Conservation (phyloP, 164 flowering plant species). For the Tinospora cordifolia region DNA sequence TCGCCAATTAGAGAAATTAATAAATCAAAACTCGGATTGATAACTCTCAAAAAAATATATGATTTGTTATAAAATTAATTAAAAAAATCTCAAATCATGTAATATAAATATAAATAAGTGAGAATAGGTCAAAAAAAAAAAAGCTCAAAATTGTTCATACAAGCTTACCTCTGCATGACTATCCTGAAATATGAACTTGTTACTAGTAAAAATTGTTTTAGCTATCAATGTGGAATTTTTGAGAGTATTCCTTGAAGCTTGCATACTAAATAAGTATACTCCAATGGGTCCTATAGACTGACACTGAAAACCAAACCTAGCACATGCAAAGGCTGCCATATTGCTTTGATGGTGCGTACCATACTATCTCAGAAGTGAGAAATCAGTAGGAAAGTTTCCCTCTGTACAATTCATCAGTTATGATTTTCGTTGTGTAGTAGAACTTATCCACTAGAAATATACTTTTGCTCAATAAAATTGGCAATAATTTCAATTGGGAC, state of each 20-base stretch:
- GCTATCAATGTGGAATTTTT: not conserved
- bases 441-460: not conserved
- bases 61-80: no score
- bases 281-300: not conserved
- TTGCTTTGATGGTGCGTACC: not conserved
- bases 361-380: not conserved
- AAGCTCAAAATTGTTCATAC: no score
- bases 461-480: not conserved
- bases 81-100: no score
- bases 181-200: no score
- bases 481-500: not conserved
- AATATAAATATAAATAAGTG: no score
- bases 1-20: no score
- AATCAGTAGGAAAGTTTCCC: not conserved
- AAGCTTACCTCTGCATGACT: no score
- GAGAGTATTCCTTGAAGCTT: not conserved
- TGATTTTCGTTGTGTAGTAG: not conserved
- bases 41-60: no score
- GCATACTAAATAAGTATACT: not conserved
- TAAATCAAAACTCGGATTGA: no score
- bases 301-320: not conserved
- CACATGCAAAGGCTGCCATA: not conserved
- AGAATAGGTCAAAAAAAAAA: no score
- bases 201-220: no score
- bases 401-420: not conserved